phyloP scores from a whole-genome alignment of 2,329 filamentous ascomycete genomes.

The Lanzia echinophila region DNA sequence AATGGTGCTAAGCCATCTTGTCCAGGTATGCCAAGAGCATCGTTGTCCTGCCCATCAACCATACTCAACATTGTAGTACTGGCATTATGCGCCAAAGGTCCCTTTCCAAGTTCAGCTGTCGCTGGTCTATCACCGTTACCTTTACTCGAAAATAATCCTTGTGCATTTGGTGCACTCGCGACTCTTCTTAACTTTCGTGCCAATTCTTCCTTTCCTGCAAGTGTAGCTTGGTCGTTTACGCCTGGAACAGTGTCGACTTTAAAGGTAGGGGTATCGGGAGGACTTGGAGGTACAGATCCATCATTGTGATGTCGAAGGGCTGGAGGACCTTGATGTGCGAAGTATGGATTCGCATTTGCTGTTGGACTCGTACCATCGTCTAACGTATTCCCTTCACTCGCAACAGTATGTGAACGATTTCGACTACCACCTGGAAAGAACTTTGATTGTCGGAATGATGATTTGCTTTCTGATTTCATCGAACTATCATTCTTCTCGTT shows the following conservation, averaged over 20 bases:
- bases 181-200: conserved; percentile 89
- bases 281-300: conserved; percentile 84
- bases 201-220: conserved; percentile 82
- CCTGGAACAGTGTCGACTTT: conserved; percentile 65
- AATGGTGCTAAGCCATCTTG: conserved; percentile 53
- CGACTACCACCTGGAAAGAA: conserved; percentile 85
- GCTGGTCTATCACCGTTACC: conserved; percentile 63
- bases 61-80: conserved; percentile 42
- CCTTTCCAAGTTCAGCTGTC: conserved; percentile 81
- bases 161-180: conserved; percentile 92
- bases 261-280: conserved; percentile 79
- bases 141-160: conserved; percentile 72
- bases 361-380: conserved; percentile 88
- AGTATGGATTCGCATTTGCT: conserved; percentile 93
- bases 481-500: conserved; percentile 34
- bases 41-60: conserved; percentile 37
- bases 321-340: conserved; percentile 90
- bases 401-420: conserved; percentile 82
- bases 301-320: conserved; percentile 92
- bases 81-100: conserved; percentile 59
- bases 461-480: conserved; percentile 31
- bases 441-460: conserved; percentile 71
- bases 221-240: conserved; percentile 58
- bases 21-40: conserved; percentile 35
- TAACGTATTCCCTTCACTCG: conserved; percentile 84